Evolutionary conservation across 2,329 filamentous ascomycete species (phyloP), one percentile per base, ranked within the genome.

Genomic region (Nannizzia gypsea): DNA sequence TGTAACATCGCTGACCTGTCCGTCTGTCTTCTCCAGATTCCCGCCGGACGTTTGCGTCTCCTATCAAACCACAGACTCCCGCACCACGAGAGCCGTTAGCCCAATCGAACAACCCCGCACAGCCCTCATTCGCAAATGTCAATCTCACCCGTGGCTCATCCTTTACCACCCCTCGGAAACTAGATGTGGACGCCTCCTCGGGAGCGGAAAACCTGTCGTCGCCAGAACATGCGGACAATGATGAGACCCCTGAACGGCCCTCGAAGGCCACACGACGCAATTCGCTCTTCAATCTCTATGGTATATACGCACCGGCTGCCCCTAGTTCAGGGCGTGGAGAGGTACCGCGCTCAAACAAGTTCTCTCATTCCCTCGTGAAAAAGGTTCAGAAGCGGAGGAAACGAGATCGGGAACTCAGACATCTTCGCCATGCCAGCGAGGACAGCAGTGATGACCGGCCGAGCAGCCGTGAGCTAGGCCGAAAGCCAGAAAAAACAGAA

Each of bases 311-410:
- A n/a, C 72, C 74, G 0, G 50, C 50, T 17, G 50, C 50, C 17
- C 71, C 73, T 0, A 77, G 74, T 57, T 74, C 87, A 0, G 87
- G 87, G 1, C 80, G 82, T 64, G 87, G 86, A 50, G 85, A 88
- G 65, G 81, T 89, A 57, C 73, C 78, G 1, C 77, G 81, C 40
- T 72, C 77, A 61, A 72, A 70, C 3, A 77, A 77, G 64, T 75
- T 76, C 59, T 74, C 74, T 8, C 77, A 79, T 63, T 73, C 74
- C 2, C 68, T 78, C 20, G 71, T 71, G 13, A 70, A 72, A 60
- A 69, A 74, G 44, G 73, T 80, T 15, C 74, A 81, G 56, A 82
- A 81, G 68, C 69, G 76, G 42, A 73, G 78, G 20, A 74, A 77
- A 55, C 72, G 78, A 46, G 78, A 78, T 59, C 72, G 74, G 42